Evolutionary conservation across 2,329 filamentous ascomycete genomes (phyloP), one percentile per base, ranked within the genome.

Genomic region (Fusarium solani-melongenae): DNA sequence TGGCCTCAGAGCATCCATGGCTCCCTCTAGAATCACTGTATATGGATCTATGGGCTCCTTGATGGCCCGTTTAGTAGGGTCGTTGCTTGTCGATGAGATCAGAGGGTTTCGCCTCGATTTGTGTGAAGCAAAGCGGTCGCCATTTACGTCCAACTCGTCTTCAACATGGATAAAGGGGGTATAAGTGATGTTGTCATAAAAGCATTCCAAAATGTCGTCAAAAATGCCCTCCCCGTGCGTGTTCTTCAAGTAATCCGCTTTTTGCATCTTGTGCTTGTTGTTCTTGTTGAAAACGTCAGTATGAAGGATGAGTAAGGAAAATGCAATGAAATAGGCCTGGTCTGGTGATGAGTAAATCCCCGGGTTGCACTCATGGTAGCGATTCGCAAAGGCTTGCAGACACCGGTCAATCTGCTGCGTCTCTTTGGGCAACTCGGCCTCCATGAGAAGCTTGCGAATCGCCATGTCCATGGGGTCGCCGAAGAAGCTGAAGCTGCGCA

Each of bases 201-300:
- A 97, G 80, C 96, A 98, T 78, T 95, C 95, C 15, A 98, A 86
- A 46, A 98, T 93, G 74, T 98, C 96, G 74, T 97, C 94, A 61
- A 93, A 94, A n/a, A 98, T 93, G 15, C 94, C 94, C 80, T 98
- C 95, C 4, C 94, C 95, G 24, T 91, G 92, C 0, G 95, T 97
- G 81, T 98, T 98, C 83, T 97, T 98, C 76, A 98, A 88, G 82
- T 99, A 99, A 79, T 98, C 96, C 1, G 89, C 85, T 80, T 97
- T 97, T 79, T 97, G 95, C 96, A 99, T 99, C 83, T 99, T 99
- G 82, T 96, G 90, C 84, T 98, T 98, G 85, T 98, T 98, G 86
- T 98, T 99, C 84, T 97, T 98, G 87, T 99, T 99, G 90, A 98
- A 98, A n/a, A 97, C 94, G 80, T 99, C 96, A 0, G 96, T 98